Evolutionary conservation across 192 early-diverging fungal genomes (phyloP).

Genomic region (Gryganskiella cystojenkinii): DNA sequence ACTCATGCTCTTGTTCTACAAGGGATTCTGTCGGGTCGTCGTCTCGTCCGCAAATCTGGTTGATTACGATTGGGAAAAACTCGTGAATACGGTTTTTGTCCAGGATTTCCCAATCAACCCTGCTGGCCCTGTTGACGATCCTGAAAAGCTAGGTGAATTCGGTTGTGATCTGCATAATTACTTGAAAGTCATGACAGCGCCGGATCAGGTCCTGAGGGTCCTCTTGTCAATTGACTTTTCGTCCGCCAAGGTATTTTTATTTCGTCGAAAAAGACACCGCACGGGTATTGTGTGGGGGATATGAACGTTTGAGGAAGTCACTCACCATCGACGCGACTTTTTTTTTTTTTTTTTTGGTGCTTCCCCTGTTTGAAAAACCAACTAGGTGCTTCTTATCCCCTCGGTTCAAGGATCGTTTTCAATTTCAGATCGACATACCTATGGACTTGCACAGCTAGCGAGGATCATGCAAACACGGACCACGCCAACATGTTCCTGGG

Average conservation of each 20-base stretch:
- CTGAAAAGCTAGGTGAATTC: slow-evolving; percentile 51
- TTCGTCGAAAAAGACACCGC: background rate
- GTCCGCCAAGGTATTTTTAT: slow-evolving; percentile 63
- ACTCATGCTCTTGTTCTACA: slow-evolving; percentile 72
- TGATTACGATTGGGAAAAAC: slow-evolving; percentile 62
- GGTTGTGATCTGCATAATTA: slow-evolving; percentile 54
- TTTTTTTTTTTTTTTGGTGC: background rate
- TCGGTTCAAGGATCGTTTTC: slow-evolving; percentile 59
- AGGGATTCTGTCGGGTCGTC: slow-evolving; percentile 64
- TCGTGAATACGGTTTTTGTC: slow-evolving; percentile 73
- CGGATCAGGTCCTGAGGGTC: slow-evolving; percentile 54
- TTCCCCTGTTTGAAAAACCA: too few species aligned
- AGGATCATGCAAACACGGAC: slow-evolving; percentile 45
- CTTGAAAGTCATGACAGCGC: slow-evolving; percentile 62
- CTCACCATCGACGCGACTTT: too few species aligned
- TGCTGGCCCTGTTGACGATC: background rate
- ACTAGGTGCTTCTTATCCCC: slow-evolving; percentile 62
- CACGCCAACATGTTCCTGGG: slow-evolving; percentile 5
- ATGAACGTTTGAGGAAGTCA: background rate
- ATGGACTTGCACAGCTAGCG: slow-evolving; percentile 61
- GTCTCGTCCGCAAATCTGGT: slow-evolving; percentile 70
- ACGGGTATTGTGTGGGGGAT: background rate
- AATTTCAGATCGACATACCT: slow-evolving; percentile 45
- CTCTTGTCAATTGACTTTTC: slow-evolving; percentile 59
- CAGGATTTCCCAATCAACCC: slow-evolving; percentile 65